Conservation (phyloP, 805 yeast genomes). For the Myxozyma sirexii region DNA sequence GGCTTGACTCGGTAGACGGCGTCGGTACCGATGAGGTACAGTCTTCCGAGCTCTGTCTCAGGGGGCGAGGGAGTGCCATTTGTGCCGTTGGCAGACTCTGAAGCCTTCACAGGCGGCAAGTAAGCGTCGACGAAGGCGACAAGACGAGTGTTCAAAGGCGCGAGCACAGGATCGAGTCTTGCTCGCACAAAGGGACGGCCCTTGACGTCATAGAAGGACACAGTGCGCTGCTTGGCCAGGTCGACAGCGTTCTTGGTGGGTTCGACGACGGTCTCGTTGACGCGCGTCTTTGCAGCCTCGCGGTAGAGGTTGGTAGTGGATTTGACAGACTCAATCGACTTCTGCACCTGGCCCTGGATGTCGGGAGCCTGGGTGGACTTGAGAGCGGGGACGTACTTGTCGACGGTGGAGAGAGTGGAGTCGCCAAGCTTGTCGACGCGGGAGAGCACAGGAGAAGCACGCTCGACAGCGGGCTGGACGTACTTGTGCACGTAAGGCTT, state of each 20-base stretch:
- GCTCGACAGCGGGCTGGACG: conserved; percentile 43
- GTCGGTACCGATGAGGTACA: conserved; percentile 22
- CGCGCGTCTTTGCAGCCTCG: conserved; percentile 38
- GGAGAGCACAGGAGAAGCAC: conserved; percentile 50
- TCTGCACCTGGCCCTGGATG: conserved; percentile 48
- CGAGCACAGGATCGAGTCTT: conserved; percentile 62
- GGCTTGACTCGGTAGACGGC: conserved; percentile 28
- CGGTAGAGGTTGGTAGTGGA: conserved; percentile 43
- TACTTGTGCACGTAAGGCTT: conserved; percentile 30
- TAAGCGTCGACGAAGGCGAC: conserved; percentile 50
- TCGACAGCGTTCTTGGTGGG: conserved; percentile 47
- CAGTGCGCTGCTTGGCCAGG: conserved; percentile 55
- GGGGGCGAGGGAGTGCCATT: neutral
- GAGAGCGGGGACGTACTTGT: conserved; percentile 59
- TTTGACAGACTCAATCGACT: conserved; percentile 45
- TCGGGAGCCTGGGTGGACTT: conserved; percentile 61
- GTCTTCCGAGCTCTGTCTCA: conserved; percentile 28
- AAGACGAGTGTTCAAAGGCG: conserved; percentile 61
- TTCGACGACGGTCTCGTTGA: conserved; percentile 54
- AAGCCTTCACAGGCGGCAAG: conserved; percentile 45
- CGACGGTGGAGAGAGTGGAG: conserved; percentile 57
- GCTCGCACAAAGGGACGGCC: conserved; percentile 67
- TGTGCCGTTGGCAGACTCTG: neutral
- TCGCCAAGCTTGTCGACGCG: conserved; percentile 60
- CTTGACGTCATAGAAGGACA: conserved; percentile 56